Base-by-base conservation (phyloP, 352 stramenopile species). In the Phytophthora constricta region DNA sequence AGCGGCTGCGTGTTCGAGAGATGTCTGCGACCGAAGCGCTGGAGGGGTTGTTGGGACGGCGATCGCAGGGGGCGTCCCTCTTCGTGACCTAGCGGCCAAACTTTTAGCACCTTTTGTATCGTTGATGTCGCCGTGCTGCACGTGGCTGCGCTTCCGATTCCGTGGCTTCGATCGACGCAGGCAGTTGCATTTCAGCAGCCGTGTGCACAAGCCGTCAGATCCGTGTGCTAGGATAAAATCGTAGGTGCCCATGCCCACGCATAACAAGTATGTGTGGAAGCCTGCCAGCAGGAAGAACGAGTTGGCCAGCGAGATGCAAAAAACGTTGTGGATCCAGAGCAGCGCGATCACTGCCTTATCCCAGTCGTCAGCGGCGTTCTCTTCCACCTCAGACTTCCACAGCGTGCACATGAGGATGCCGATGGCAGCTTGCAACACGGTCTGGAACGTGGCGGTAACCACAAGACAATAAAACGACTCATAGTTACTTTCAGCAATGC, bases 141-240 rank as follows among this genome's bases (percentile, higher is more conserved):
- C 70, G 52, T 74, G 74, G 31, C 65, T 79, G 26, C 46, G 54
- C 47, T 72, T 82, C 55, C 20, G 22, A 17, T 72, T 77, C 5
- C 2, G 33, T 20, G 34, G 28, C 62, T 82, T 87, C 7, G 56
- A 59, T 20, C 81, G 71, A 5, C 65, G 70, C 5, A 90, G 69
- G 57, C 79, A 91, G 23, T 80, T 76, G 64, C 85, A 93, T 65
- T 90, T 92, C 27, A 96, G 82, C 78, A 96, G 80, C 0, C 86
- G 76, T 10, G 78, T 80, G 50, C 84, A 96, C 42, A 92, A 62
- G 1, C 86, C 87, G 17, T 94, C 82, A 42, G 69, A 87, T 31
- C 87, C 87, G 47, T 91, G 91, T 41, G 82, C 79, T 19, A 94
- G 68, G 47, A 96, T 92, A 61, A 93, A 96, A 54, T 95, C 87